phyloP scores from a whole-genome alignment of 2,329 filamentous ascomycete species.

The Beauveria varroae region DNA sequence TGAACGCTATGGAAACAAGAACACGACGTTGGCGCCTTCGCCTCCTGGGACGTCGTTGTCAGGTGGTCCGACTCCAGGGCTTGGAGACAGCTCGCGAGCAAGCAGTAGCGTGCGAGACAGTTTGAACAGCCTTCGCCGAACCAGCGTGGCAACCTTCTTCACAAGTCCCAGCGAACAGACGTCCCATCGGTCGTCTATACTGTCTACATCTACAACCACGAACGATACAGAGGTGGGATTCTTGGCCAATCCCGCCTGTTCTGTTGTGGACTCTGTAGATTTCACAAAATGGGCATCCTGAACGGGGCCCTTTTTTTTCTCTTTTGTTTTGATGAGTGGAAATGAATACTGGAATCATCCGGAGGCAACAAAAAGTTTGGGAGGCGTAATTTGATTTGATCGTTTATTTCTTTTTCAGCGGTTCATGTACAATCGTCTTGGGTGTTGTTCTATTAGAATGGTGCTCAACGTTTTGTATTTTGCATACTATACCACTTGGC shows the following conservation, averaged over 20 bases:
- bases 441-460: constrained; percentile 1
- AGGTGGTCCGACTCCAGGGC: constrained; percentile 13
- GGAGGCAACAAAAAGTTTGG: constrained; percentile 3
- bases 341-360: background rate
- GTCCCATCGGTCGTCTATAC: constrained; percentile 51
- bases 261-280: constrained; percentile 39
- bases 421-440: constrained; percentile 5
- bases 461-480: constrained; percentile 8
- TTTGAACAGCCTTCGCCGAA: constrained; percentile 50
- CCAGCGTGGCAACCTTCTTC: constrained; percentile 60
- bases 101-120: constrained; percentile 50
- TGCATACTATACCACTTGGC: constrained; percentile 10
- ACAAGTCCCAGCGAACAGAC: constrained; percentile 47
- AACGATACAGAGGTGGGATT: constrained; percentile 44
- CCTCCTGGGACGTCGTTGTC: constrained; percentile 20
- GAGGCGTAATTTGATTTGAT: constrained; percentile 8
- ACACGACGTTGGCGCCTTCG: constrained; percentile 15
- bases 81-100: constrained; percentile 30
- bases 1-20: constrained; percentile 53
- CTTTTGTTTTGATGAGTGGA: background rate
- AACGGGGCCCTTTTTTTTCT: background rate
- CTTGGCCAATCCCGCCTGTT: constrained; percentile 20
- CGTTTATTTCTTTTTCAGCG: background rate
- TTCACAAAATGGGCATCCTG: constrained; percentile 42
- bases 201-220: constrained; percentile 45